These are phyloP conservation scores for Neurospora discreta DNA, from an alignment of 495 filamentous ascomycete species.

Conservation along the genomic window DNA sequence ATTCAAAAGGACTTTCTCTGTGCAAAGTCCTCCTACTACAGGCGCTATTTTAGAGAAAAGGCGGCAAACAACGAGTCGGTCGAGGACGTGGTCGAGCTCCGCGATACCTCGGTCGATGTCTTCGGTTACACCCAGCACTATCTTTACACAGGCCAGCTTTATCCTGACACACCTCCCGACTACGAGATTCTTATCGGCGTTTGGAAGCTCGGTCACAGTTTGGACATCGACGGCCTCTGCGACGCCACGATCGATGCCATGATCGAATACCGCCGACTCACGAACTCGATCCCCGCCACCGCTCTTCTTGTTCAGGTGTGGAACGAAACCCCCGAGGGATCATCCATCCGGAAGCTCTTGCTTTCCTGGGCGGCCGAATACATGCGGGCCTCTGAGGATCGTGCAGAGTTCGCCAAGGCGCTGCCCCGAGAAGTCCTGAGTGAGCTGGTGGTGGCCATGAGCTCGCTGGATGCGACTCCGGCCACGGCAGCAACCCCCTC, in stretches of 20 bases:
- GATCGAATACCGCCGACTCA: conserved; percentile 36
- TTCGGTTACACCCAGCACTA: conserved; percentile 43
- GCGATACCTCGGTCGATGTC: conserved; percentile 30
- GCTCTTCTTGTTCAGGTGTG: conserved; percentile 42
- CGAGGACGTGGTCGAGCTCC: conserved; percentile 37
- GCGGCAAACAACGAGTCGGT: conserved; percentile 15
- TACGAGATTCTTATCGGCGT: conserved; percentile 40
- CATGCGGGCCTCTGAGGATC: conserved; percentile 37
- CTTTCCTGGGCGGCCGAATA: conserved; percentile 47
- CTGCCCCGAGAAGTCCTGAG: conserved; percentile 44
- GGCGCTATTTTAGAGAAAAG: conserved; percentile 28
- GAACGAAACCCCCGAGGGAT: conserved; percentile 44
- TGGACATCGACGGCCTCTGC: conserved; percentile 42
- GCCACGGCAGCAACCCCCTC: not conserved
- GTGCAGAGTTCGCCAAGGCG: conserved; percentile 39
- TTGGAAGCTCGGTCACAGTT: conserved; percentile 40
- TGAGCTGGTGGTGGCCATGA: conserved; percentile 47
- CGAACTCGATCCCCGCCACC: conserved; percentile 38
- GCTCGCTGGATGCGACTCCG: conserved; percentile 28
- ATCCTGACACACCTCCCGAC: conserved; percentile 28
- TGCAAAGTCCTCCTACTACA: conserved; percentile 37
- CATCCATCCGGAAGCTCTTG: conserved; percentile 40
- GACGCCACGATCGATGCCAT: conserved; percentile 40
- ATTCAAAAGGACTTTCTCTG: conserved; percentile 45
- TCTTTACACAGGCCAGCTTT: conserved; percentile 38